Base-by-base conservation (phyloP, 202 grass and related monocot species). In the Panicum hallii region DNA sequence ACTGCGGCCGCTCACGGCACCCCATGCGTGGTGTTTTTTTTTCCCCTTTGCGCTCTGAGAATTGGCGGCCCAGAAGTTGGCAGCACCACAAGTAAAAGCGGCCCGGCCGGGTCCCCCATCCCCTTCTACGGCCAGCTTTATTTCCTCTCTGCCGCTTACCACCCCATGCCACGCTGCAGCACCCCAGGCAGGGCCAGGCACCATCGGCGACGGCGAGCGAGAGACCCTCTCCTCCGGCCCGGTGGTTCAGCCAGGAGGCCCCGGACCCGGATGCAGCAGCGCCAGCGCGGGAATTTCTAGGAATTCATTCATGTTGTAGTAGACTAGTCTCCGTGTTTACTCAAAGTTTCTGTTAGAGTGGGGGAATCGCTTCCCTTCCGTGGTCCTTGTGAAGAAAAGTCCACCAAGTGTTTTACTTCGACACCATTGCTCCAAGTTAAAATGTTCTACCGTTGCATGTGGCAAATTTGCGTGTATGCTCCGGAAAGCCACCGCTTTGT, bases 81-180 rank as follows among this genome's bases (percentile, higher is more conserved):
- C 85, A 84, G 85, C 67, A 28, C 76, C 85, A 80, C 87, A 87
- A 81, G 89, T 84, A 87, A 90, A 90, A 87, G 89, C 81, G 76
- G 76, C 81, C 74, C 22, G 81, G 0, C 84, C 80, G 80, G 74
- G 80, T 87, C 85, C 89, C 89, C 85, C 53, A 50, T 81, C 2
- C 62, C 89, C 64, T 90, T 87, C 81, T 84, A 84, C 32, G 55
- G 0, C 11, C 76, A 71, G 70, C 81, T 84, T 84, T 90, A 54
- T 64, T 61, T 30, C 1, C 83, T 13, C 57, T 36, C 61, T 28
- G 63, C 23, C 22, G 70, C 81, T 14, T 26, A 13, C 38, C n/a
- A 1, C 5, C 5, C 66, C 70, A 60, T 47, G 28, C 83, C 58
- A 41, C 62, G 53, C 88, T 60, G 79, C 49, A 80, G 44, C 58